These are phyloP conservation scores for Yarrowia porcina DNA, from an alignment of 805 yeast genomes.

Conservation along the genomic window DNA sequence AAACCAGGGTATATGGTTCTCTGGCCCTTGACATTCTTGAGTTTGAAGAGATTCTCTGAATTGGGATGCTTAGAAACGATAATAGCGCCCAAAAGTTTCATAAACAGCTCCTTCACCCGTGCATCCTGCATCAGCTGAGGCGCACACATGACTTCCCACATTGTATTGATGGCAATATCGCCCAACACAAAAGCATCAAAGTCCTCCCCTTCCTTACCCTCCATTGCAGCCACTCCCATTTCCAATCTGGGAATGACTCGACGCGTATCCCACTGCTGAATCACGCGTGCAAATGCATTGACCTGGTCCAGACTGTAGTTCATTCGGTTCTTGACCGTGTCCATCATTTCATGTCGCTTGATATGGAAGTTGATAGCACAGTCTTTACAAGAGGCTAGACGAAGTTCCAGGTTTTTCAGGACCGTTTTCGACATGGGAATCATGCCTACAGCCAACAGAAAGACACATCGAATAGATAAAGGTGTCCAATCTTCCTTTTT, in stretches of 20 bases:
- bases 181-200: background rate
- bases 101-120: background rate
- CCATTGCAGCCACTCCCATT: background rate
- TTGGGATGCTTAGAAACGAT: background rate
- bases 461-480: slow-evolving; percentile 9
- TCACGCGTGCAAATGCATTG: background rate
- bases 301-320: slow-evolving; percentile 18
- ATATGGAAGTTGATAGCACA: slow-evolving; percentile 10
- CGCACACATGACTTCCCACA: slow-evolving; percentile 19
- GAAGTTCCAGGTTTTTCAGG: slow-evolving; percentile 17
- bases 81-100: background rate
- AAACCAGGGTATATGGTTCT: background rate
- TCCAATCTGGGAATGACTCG: slow-evolving; percentile 6
- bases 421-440: slow-evolving; percentile 16
- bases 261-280: slow-evolving; percentile 6
- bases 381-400: slow-evolving; percentile 20
- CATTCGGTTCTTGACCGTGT: slow-evolving; percentile 12
- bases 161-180: background rate
- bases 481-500: slow-evolving; percentile 16
- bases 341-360: slow-evolving; percentile 17
- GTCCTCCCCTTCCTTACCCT: background rate
- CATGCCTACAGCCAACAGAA: slow-evolving; percentile 16
- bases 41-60: background rate
- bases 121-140: background rate
- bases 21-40: background rate